Conservation (phyloP, 116 monocot species). For the Phalaenopsis hybrid region DNA sequence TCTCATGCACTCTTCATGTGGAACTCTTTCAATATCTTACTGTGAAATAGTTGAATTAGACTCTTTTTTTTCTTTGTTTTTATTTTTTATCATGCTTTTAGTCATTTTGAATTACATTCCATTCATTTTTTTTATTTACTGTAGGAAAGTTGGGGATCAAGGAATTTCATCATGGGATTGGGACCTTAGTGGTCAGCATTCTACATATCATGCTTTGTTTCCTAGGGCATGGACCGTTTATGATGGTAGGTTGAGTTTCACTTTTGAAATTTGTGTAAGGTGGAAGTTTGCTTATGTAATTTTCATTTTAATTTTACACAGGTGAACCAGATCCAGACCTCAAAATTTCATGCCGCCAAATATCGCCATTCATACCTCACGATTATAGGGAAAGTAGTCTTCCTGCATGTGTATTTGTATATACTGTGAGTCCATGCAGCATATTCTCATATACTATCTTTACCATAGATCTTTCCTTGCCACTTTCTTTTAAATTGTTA, state of each 20-base stretch:
- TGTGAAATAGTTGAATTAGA: not conserved
- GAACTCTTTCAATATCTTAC: not conserved
- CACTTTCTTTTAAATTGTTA: not conserved
- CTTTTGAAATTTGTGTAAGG: not conserved
- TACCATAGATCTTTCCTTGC: not conserved
- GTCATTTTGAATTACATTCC: not conserved
- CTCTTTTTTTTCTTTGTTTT: not conserved
- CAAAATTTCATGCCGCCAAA: slow-evolving; percentile 96
- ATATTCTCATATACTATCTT: not conserved
- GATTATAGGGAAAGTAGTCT: slow-evolving; percentile 95
- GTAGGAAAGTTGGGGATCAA: slow-evolving; percentile 68
- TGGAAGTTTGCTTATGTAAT: not conserved
- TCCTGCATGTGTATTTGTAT: slow-evolving; percentile 88
- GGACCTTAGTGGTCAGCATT: slow-evolving; percentile 95
- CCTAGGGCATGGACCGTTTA: slow-evolving; percentile 98
- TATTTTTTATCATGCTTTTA: not conserved
- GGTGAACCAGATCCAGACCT: slow-evolving; percentile 99
- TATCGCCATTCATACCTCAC: slow-evolving; percentile 99
- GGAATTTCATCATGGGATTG: slow-evolving; percentile 97
- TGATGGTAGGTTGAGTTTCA: slow-evolving; percentile 54
- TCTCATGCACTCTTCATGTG: not conserved
- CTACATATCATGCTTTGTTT: slow-evolving; percentile 97
- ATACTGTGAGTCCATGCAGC: slow-evolving; percentile 58
- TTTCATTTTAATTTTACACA: slow-evolving; percentile 15
- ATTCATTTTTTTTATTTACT: slow-evolving; percentile 8